A percentile compares a stretch with the other conserved stretches of the same genome.
These are phyloP conservation scores for Sugiyamaella grinbergsii DNA, from an alignment of 1,139 yeast genomes.

Conservation along the genomic window DNA sequence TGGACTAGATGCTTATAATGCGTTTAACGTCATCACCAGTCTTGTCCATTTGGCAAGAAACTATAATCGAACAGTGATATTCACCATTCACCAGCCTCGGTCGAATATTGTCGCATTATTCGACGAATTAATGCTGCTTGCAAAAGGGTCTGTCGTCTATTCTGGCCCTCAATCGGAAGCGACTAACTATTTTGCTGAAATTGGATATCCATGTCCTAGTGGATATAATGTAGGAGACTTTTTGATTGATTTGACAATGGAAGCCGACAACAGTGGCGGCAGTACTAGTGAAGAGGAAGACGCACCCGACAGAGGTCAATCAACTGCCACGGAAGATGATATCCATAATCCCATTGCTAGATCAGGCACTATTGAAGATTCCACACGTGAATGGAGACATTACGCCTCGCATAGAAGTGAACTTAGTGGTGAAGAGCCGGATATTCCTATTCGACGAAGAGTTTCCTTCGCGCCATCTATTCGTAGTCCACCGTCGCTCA, in stretches of 20 bases:
- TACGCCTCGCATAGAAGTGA: slow-evolving; percentile 85
- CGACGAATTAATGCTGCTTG: slow-evolving; percentile 75
- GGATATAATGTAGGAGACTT: slow-evolving; percentile 95
- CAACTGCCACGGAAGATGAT: slow-evolving; percentile 41
- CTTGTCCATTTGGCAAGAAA: slow-evolving; percentile 77
- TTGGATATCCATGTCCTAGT: slow-evolving; percentile 81
- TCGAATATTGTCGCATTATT: slow-evolving; percentile 90
- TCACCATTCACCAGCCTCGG: slow-evolving; percentile 97
- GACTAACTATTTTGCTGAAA: slow-evolving; percentile 70
- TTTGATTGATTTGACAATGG: slow-evolving; percentile 85
- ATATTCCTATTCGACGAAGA: slow-evolving; percentile 15
- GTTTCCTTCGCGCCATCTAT: slow-evolving; percentile 1
- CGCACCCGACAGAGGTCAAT: not conserved
- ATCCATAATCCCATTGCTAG: slow-evolving; percentile 40
- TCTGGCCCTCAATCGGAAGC: slow-evolving; percentile 62
- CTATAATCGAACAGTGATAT: slow-evolving; percentile 81
- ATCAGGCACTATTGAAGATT: slow-evolving; percentile 34
- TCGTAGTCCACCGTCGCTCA: slow-evolving; percentile 14
- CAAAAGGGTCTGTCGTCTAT: slow-evolving; percentile 83
- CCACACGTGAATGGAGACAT: slow-evolving; percentile 87
- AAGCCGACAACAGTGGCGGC: slow-evolving; percentile 42
- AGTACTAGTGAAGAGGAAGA: slow-evolving; percentile 22
- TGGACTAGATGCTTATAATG: slow-evolving; percentile 91
- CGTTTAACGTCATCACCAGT: slow-evolving; percentile 85
- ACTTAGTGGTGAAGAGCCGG: slow-evolving; percentile 40